These are phyloP conservation scores for Mucor ambiguus DNA, from an alignment of 371 early-diverging fungal genomes.

Conservation along the genomic window DNA sequence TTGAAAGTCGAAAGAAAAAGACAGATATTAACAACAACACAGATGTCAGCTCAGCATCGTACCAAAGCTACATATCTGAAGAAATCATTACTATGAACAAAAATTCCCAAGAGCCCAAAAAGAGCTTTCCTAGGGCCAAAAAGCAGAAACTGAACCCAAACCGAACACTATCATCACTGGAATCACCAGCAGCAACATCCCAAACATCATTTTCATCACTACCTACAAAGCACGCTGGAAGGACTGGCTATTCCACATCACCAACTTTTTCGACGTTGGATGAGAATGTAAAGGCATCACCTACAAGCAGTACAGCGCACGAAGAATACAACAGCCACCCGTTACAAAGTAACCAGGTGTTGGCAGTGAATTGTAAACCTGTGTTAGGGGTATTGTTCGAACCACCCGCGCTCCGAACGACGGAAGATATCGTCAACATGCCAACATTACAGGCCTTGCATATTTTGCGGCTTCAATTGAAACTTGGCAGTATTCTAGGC, in stretches of 20 bases:
- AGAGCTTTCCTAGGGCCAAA: conserved; percentile 14
- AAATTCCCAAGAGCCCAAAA: conserved; percentile 15
- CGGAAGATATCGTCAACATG: conserved; percentile 38
- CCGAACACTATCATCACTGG: neutral
- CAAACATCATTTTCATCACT: neutral
- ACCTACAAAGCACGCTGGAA: neutral
- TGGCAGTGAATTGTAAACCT: conserved; percentile 21
- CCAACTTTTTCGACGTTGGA: neutral
- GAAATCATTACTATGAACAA: conserved; percentile 14
- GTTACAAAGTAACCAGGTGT: neutral
- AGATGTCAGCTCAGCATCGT: neutral
- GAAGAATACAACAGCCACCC: neutral
- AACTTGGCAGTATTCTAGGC: conserved; percentile 36
- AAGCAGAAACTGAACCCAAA: neutral
- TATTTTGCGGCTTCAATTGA: conserved; percentile 40
- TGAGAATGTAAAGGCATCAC: neutral
- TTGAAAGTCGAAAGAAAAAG: conserved; percentile 1
- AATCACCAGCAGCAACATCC: neutral
- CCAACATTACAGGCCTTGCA: conserved; percentile 46
- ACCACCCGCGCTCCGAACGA: conserved; percentile 29
- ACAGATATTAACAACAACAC: neutral
- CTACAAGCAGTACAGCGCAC: neutral
- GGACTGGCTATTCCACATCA: neutral
- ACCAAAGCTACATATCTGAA: neutral
- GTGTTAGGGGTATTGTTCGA: conserved; percentile 27